Base-by-base conservation (phyloP, 768 basidiomycete genomes). In the Termitomyces sp. region DNA sequence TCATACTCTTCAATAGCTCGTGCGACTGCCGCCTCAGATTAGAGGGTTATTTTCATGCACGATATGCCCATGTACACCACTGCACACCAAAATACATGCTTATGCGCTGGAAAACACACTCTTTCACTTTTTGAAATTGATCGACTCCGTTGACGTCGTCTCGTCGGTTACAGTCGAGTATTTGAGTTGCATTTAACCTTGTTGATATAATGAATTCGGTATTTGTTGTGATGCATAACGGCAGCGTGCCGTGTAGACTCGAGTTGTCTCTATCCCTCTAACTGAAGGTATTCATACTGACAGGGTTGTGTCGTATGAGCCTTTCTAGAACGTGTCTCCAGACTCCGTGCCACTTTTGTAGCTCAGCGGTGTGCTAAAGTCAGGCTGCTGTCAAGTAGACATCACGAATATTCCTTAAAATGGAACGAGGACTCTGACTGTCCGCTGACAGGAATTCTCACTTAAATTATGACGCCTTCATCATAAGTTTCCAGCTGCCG, bases 11-110 rank as follows among this genome's bases (percentile, higher is more conserved):
- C 61, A 2, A 20, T 41, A 82, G 82, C 82, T 67, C 79, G 82
- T 63, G 75, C 73, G 72, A 83, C 81, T 63, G 69, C 78, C 57
- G 65, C 68, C 60, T 68, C 78, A 61, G 82, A 83, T 67, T 83
- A 81, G 67, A 69, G 33, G 20, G 4, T 48, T 24, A 64, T 53
- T 54, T 49, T 61, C 62, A 66, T 70, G 63, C 60, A 59, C 62
- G 20, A 50, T 67, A 70, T 61, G 69, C 63, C 65, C 65, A 70
- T 71, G 73, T 73, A 73, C 66, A 68, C 58, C 65, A 70, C 65
- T 67, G 66, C 71, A 70, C 68, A 68, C 58, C 69, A 75, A 75
- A 76, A 73, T 63, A 68, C 63, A 63, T 63, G 59, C 63, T 56
- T 37, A 41, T 54, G 49, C 57, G 54, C 59, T 46, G 57, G 57